Evolutionary conservation across 495 filamentous ascomycete genomes (phyloP).

Genomic region (Penicillium canescens): DNA sequence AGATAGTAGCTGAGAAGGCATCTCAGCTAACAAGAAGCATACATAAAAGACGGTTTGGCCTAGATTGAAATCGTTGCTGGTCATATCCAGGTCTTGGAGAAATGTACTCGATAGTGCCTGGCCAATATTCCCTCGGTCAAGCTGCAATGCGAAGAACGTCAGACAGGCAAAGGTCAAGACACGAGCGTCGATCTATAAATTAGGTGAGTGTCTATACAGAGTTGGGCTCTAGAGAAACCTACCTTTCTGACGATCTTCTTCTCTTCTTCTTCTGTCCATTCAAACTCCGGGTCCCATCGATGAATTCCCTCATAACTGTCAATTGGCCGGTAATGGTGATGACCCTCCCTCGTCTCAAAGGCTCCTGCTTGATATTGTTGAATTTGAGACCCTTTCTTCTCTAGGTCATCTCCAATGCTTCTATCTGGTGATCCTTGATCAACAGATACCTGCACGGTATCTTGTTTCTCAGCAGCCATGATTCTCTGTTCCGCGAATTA

Average conservation of each 20-base stretch:
- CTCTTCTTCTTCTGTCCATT: constrained; percentile 64
- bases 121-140: constrained; percentile 67
- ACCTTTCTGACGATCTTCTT: constrained; percentile 48
- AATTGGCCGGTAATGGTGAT: too few relatives aligned
- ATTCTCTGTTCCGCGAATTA: too few relatives aligned
- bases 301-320: constrained; percentile 45
- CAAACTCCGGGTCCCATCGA: constrained; percentile 55
- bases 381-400: too few relatives aligned
- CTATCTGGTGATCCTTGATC: too few relatives aligned
- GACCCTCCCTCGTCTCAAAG: too few relatives aligned
- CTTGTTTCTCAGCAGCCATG: too few relatives aligned
- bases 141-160: constrained; percentile 72
- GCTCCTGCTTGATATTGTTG: too few relatives aligned
- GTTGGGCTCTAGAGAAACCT: constrained; percentile 33
- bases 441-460: too few relatives aligned
- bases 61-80: constrained; percentile 66
- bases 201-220: too few relatives aligned
- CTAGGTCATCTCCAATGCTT: too few relatives aligned
- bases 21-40: constrained; percentile 58
- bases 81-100: constrained; percentile 47
- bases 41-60: constrained; percentile 63
- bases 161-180: constrained; percentile 59
- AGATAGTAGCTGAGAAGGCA: constrained; percentile 63
- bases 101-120: constrained; percentile 64
- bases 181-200: constrained; percentile 44